Evolutionary conservation across 176 grass and related monocot genomes (phyloP).

Genomic region (Areca catechu): DNA sequence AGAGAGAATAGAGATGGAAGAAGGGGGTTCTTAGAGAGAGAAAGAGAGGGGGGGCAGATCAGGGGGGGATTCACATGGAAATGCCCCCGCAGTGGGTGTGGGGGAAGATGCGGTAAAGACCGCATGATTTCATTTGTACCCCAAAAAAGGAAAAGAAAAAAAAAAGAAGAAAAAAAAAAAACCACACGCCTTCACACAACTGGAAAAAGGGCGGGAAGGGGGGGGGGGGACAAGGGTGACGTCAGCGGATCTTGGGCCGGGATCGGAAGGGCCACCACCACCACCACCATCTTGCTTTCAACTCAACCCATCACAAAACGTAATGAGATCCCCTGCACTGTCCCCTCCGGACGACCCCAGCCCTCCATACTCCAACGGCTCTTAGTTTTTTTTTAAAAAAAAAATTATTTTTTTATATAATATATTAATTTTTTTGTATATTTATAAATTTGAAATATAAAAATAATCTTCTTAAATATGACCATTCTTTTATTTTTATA

Average conservation of each 20-base stretch:
- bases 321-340: neutral
- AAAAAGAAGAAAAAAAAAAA: neutral
- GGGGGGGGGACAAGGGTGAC: slow-evolving; percentile 22
- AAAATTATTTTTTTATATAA: no score
- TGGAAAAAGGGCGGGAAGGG: slow-evolving; percentile 2
- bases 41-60: slow-evolving; percentile 20
- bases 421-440: no score
- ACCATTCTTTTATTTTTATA: no score
- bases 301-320: neutral
- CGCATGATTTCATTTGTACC: neutral
- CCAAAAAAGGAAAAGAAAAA: neutral
- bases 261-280: slow-evolving; percentile 40
- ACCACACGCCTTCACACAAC: neutral
- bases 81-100: neutral
- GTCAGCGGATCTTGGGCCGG: slow-evolving; percentile 50
- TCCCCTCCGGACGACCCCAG: neutral
- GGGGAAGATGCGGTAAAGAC: neutral
- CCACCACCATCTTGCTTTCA: slow-evolving; percentile 6
- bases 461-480: no score
- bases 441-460: no score
- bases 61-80: slow-evolving; percentile 39
- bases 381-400: no score
- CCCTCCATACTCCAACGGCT: neutral
- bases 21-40: slow-evolving; percentile 7
- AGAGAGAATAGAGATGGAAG: slow-evolving; percentile 1